These are phyloP conservation scores for Aspergillus puulaauensis DNA, from an alignment of 2,329 filamentous ascomycete species.

Conservation along the genomic window DNA sequence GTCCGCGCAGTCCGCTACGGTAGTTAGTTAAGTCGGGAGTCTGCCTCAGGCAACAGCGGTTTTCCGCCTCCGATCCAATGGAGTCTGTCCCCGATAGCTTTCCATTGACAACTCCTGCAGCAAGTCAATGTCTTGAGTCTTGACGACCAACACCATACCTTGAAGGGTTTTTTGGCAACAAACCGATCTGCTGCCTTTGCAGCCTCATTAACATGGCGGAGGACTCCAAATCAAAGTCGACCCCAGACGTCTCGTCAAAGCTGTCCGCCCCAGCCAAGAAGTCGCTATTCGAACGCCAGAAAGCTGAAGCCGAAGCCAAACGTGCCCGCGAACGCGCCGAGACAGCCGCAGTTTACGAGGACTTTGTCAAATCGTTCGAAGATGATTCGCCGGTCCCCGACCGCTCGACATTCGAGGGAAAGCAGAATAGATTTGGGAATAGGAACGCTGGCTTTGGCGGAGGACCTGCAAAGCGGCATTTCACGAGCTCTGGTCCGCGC, in stretches of 20 bases:
- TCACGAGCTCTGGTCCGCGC: slow-evolving; percentile 45
- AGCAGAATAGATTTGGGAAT: slow-evolving; percentile 28
- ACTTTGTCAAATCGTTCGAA: slow-evolving; percentile 74
- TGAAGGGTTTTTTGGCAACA: slow-evolving; percentile 1
- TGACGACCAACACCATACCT: slow-evolving; percentile 5
- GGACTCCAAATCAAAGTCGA: slow-evolving; percentile 44
- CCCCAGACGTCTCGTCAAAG: slow-evolving; percentile 74
- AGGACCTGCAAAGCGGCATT: slow-evolving; percentile 62
- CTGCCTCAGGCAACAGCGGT: slow-evolving; percentile 16
- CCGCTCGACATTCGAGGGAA: slow-evolving; percentile 22
- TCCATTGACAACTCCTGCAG: background rate
- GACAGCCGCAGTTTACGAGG: slow-evolving; percentile 80
- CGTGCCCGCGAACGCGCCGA: slow-evolving; percentile 79
- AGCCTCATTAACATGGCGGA: slow-evolving; percentile 36
- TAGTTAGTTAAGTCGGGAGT: background rate
- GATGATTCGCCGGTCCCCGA: slow-evolving; percentile 36
- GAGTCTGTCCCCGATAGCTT: slow-evolving; percentile 11
- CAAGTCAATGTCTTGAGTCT: background rate
- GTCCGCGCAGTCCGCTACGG: background rate
- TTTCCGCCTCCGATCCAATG: slow-evolving; percentile 15
- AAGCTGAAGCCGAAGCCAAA: slow-evolving; percentile 86
- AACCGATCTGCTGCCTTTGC: slow-evolving; percentile 21
- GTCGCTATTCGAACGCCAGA: slow-evolving; percentile 83
- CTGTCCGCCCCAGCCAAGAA: slow-evolving; percentile 78
- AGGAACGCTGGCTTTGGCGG: slow-evolving; percentile 36